Percentiles rank a stretch among this genome's conserved stretches.
Conservation (phyloP, 2,329 filamentous ascomycete species). For the Cercospora sesami region DNA sequence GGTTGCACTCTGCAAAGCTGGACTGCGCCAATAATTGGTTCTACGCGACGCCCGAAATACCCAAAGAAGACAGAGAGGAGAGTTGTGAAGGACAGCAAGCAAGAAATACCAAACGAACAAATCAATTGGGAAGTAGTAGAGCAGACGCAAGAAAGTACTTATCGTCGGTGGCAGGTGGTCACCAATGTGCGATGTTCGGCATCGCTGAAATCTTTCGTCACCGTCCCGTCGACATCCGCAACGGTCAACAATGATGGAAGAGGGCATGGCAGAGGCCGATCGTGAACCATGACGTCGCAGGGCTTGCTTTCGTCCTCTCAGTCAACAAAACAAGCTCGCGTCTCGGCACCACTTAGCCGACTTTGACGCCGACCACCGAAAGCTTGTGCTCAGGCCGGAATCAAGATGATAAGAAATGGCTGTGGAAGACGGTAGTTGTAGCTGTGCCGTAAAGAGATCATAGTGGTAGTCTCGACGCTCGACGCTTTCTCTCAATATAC, state of each 20-base stretch:
- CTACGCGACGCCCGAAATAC: neutral
- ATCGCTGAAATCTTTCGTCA: conserved; percentile 5
- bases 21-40: neutral
- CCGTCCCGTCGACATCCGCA: conserved; percentile 7
- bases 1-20: neutral
- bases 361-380: conserved; percentile 5
- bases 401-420: neutral
- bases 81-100: neutral
- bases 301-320: neutral
- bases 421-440: neutral
- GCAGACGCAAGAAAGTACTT: neutral
- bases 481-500: conserved; percentile 17
- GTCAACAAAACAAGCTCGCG: neutral
- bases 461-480: neutral
- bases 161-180: neutral
- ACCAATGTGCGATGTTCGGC: neutral
- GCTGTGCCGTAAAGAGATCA: neutral
- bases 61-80: neutral
- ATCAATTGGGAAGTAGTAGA: neutral
- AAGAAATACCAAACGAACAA: neutral
- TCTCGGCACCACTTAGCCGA: neutral
- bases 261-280: neutral
- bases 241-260: conserved; percentile 1
- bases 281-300: conserved; percentile 5
- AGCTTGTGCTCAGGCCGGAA: neutral